Evolutionary conservation across 2,329 filamentous ascomycete genomes (phyloP).

Genomic region (Dothiorella sarmentorum): DNA sequence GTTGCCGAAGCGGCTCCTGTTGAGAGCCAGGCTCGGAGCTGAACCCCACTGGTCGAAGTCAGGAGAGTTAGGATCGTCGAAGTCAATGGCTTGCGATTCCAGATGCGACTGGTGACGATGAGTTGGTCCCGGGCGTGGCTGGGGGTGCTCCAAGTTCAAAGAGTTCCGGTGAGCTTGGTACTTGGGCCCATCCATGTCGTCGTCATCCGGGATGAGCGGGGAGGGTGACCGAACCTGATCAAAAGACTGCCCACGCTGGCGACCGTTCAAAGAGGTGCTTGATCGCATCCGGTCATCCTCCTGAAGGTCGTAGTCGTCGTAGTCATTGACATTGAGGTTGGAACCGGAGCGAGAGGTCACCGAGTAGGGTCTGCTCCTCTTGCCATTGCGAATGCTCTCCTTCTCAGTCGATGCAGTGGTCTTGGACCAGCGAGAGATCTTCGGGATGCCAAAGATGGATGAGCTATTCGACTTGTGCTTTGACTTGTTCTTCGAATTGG

Average conservation of each 20-base stretch:
- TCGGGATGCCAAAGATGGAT: slow-evolving; percentile 69
- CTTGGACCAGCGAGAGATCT: slow-evolving; percentile 96
- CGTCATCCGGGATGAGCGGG: slow-evolving; percentile 50
- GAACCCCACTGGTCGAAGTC: slow-evolving; percentile 50
- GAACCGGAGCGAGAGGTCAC: slow-evolving; percentile 74
- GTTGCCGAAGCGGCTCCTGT: slow-evolving; percentile 37
- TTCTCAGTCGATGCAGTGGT: slow-evolving; percentile 87
- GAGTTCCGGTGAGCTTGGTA: slow-evolving; percentile 81
- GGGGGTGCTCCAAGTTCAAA: slow-evolving; percentile 74
- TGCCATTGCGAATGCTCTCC: slow-evolving; percentile 64
- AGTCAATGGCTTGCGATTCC: slow-evolving; percentile 69
- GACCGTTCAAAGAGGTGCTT: slow-evolving; percentile 31
- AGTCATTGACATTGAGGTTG: slow-evolving; percentile 60
- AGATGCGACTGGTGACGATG: slow-evolving; percentile 70
- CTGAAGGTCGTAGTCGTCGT: slow-evolving; percentile 61
- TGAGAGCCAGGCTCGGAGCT: slow-evolving; percentile 38
- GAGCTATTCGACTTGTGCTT: slow-evolving; percentile 88
- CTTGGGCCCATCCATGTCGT: slow-evolving; percentile 61
- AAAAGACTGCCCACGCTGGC: slow-evolving; percentile 18
- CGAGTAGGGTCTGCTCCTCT: slow-evolving; percentile 60
- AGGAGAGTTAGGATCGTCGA: slow-evolving; percentile 43
- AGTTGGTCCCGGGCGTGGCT: slow-evolving; percentile 70
- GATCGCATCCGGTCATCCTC: slow-evolving; percentile 54
- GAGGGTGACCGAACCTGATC: slow-evolving; percentile 43
- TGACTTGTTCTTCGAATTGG: slow-evolving; percentile 74